Evolutionary conservation across 306 rosid genomes (phyloP).

Genomic region (Glycine soja): DNA sequence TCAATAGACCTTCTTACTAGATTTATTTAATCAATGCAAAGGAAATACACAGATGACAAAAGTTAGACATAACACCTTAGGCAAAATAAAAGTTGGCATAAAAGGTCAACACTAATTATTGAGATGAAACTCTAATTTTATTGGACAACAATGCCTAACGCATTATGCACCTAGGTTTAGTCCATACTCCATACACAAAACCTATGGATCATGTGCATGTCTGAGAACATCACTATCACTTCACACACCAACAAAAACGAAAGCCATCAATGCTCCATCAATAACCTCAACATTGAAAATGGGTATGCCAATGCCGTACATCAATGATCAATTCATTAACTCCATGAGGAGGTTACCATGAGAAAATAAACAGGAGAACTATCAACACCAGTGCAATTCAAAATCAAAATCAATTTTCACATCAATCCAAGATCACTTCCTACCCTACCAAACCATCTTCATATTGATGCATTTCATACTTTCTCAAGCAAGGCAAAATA

Average conservation of each 20-base stretch:
- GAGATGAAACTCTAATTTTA: neutral
- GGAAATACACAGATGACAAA: neutral
- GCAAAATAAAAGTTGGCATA: neutral
- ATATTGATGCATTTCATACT: neutral
- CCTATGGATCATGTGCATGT: neutral
- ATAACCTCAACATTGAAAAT: neutral
- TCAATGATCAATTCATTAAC: neutral
- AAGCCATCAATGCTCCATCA: neutral
- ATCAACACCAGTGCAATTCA: neutral
- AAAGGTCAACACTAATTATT: neutral
- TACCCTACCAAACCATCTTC: neutral
- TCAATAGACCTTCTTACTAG: neutral
- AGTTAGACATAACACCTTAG: neutral
- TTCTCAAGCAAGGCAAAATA: neutral
- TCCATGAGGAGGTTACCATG: neutral
- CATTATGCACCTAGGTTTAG: neutral
- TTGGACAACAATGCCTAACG: neutral
- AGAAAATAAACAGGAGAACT: neutral
- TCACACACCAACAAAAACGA: conserved; percentile 19
- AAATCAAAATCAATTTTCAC: conserved; percentile 9
- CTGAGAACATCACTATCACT: neutral
- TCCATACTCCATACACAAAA: neutral
- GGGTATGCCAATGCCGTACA: neutral
- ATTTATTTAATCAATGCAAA: neutral
- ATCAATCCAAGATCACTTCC: conserved; percentile 5